Percentiles rank a stretch among this genome's conserved stretches.
Evolutionary conservation across 148 eudicot species (phyloP).

Genomic region (Salicornia ramosissima): DNA sequence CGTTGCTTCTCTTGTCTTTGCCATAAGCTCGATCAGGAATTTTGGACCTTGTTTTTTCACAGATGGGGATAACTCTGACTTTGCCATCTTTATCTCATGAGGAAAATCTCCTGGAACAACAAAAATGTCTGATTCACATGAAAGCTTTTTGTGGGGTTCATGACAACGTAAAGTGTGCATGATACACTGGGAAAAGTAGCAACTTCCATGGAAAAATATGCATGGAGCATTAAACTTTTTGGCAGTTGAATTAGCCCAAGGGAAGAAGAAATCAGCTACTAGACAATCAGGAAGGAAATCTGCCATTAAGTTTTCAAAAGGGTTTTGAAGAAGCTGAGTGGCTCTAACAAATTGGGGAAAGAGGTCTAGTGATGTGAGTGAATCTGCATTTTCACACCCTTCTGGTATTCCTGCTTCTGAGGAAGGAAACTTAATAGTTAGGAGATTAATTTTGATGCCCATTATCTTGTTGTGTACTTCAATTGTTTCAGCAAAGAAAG

Average conservation of each 20-base stretch:
- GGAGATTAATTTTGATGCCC: too few species aligned
- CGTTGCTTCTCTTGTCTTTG: not conserved
- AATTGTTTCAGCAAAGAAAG: conserved; percentile 14
- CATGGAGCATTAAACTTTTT: conserved; percentile 24
- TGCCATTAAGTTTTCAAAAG: conserved; percentile 21
- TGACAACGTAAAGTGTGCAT: conserved; percentile 1
- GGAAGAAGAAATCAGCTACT: conserved; percentile 33
- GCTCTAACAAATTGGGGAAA: conserved; percentile 10
- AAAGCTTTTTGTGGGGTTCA: conserved; percentile 14
- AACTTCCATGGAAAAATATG: conserved; percentile 25
- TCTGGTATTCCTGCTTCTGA: conserved; percentile 31
- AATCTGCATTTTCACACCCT: conserved; percentile 22
- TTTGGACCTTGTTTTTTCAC: conserved; percentile 8
- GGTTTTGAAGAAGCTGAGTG: conserved; percentile 21
- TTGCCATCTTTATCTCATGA: conserved; percentile 25
- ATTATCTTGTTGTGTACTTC: not conserved
- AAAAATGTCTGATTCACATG: conserved; percentile 25
- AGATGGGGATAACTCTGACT: conserved; percentile 3
- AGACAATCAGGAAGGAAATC: conserved; percentile 26
- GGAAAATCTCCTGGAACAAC: conserved; percentile 34
- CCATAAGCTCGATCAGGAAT: not conserved
- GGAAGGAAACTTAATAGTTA: conserved; percentile 23
- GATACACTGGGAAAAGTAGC: conserved; percentile 24
- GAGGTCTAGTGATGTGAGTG: conserved; percentile 2
- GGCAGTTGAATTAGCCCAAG: conserved; percentile 31